Evolutionary conservation across 495 filamentous ascomycete genomes (phyloP), one percentile per base, ranked within the genome.

Genomic region (Daldinia childiae): DNA sequence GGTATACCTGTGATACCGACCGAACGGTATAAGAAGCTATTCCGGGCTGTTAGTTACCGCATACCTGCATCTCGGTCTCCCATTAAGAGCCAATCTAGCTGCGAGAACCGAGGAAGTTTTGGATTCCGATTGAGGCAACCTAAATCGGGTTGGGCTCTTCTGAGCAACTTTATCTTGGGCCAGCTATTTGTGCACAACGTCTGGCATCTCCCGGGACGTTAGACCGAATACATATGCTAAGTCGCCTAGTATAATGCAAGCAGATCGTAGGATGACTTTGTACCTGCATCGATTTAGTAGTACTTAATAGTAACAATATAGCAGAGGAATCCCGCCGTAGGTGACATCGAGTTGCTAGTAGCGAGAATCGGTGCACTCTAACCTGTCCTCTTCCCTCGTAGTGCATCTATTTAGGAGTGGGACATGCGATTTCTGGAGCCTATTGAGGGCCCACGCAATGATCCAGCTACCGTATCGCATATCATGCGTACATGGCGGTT

Each of bases 241-340:
- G 38, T 41, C 48, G 50, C 48, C 21, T 55, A 48, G 58, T 43
- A 57, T 29, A 7, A 56, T 60, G 54, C 41, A 68, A 59, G 54
- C 9, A 64, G 58, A 38, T 52, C 45, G 43, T 29, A 48, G 43
- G 29, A 59, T 63, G 21, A 2, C 12, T 41, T 61, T 34, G 70
- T 73, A 64, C 70, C 70, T 73, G 70, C 70, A 73, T 73, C 21
- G 52, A 39, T 43, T 38, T 57, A 61, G 64, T 51, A 15, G 36
- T 26, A 63, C 52, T 62, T 62, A 12, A 27, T 30, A 30, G 24
- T 5, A n/a, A 30, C 11, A 30, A 12, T 30, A 17, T 26, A 26
- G 21, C 26, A 64, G 29, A 56, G 34, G 14, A 30, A 64, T 52
- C 45, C 52, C 55, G 59, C 38, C 45, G 26, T 54, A 17, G 19